Conservation (phyloP, 2,329 filamentous ascomycete species). For the Erysiphe neolycopersici region DNA sequence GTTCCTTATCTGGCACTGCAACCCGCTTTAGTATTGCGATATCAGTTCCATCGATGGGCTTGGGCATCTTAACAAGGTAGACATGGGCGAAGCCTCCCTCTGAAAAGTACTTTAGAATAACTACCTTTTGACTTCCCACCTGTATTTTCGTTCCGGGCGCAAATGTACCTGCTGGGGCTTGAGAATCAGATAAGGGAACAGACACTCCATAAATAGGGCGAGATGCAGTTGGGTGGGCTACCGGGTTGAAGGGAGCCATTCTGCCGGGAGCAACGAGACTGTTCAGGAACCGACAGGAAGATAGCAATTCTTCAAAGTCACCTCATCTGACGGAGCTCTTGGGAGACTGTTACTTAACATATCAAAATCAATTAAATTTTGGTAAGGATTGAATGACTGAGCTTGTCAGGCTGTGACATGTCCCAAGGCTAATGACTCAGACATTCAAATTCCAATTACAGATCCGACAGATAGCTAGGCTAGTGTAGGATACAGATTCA, state of each 20-base stretch:
- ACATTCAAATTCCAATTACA: neutral
- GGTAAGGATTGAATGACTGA: no score
- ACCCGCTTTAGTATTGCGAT: constrained; percentile 36
- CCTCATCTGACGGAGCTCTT: constrained; percentile 9
- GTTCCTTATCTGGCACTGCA: constrained; percentile 85
- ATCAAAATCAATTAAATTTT: no score
- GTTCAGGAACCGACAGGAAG: constrained; percentile 4
- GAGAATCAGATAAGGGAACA: constrained; percentile 16
- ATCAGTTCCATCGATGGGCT: constrained; percentile 17
- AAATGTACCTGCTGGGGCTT: constrained; percentile 61
- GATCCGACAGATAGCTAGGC: neutral
- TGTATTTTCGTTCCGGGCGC: constrained; percentile 87
- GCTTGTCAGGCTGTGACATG: neutral
- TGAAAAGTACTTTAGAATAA: constrained; percentile 91
- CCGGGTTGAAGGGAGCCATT: constrained; percentile 19
- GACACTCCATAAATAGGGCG: constrained; percentile 21
- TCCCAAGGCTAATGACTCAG: neutral
- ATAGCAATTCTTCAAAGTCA: constrained; percentile 6
- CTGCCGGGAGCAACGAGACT: constrained; percentile 1
- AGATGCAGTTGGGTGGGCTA: constrained; percentile 15
- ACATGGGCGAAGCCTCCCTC: constrained; percentile 97
- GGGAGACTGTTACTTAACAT: no score
- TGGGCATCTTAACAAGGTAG: constrained; percentile 73
- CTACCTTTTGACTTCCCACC: constrained; percentile 71
- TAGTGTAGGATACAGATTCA: neutral